These are phyloP conservation scores for Phoenix dactylifera DNA, from an alignment of 176 grass and related monocot species.

Conservation along the genomic window DNA sequence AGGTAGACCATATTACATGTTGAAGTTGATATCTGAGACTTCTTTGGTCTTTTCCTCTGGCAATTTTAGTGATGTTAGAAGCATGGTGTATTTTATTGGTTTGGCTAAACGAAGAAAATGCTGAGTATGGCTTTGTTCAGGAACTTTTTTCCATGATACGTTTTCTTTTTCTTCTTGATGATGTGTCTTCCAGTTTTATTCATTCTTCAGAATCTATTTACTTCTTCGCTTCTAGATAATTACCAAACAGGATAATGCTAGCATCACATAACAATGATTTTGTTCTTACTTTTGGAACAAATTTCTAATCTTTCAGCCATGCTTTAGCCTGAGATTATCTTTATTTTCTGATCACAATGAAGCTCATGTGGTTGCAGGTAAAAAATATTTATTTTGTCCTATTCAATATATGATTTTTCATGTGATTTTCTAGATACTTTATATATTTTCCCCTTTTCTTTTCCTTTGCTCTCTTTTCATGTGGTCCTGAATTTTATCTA, in stretches of 20 bases:
- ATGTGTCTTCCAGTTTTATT: constrained; percentile 43
- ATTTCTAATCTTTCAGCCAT: constrained; percentile 40
- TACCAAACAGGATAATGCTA: background rate
- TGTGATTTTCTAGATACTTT: no score
- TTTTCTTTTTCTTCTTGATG: constrained; percentile 51
- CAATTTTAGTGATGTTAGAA: no score
- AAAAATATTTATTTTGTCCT: constrained; percentile 11
- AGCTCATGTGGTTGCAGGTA: constrained; percentile 57
- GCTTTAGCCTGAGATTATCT: constrained; percentile 75
- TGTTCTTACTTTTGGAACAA: constrained; percentile 30
- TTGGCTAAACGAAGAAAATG: constrained; percentile 87
- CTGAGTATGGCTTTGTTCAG: constrained; percentile 73
- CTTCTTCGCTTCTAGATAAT: background rate
- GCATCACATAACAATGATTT: background rate
- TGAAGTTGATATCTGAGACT: no score
- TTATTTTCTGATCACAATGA: constrained; percentile 72
- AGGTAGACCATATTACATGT: constrained; percentile 29
- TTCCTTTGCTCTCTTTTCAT: background rate
- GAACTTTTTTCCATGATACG: constrained; percentile 70
- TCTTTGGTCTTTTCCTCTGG: no score
- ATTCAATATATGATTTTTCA: no score
- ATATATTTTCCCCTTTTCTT: background rate
- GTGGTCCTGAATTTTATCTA: no score
- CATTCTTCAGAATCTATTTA: constrained; percentile 63
- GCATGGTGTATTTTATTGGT: constrained; percentile 39